Evolutionary conservation across 331 rosid species (phyloP).

Genomic region (Acacia concinna): DNA sequence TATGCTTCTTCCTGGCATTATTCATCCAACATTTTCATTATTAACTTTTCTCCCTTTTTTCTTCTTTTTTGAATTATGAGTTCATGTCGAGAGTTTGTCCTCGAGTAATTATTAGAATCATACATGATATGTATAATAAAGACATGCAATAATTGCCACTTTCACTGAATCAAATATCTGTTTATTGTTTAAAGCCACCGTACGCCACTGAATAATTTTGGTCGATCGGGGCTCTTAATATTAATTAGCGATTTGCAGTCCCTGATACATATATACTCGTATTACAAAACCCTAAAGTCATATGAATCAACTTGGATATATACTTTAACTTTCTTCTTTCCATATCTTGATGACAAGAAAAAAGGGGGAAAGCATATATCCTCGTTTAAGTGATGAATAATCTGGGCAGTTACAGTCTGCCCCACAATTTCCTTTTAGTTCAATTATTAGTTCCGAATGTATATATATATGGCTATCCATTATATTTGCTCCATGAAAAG

Average conservation of each 20-base stretch:
- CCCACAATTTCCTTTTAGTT: background rate
- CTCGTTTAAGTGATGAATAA: background rate
- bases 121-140: background rate
- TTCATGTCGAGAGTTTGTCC: conserved; percentile 22
- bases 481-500: background rate
- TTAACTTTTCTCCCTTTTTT: background rate
- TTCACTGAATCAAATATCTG: background rate
- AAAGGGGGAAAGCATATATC: background rate
- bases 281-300: background rate
- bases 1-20: conserved; percentile 19
- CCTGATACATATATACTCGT: background rate
- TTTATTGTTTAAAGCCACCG: background rate
- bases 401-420: background rate
- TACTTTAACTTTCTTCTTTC: background rate
- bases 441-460: conserved; percentile 14
- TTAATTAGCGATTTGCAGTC: background rate
- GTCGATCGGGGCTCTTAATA: background rate
- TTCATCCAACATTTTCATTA: conserved; percentile 20
- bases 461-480: background rate
- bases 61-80: background rate
- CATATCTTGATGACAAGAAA: background rate
- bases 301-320: background rate
- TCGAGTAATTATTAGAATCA: conserved; percentile 27
- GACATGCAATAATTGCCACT: conserved; percentile 25
- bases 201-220: background rate